Conservation (phyloP, 108 stramenopile species). For the Stephanodiscus minutulus region DNA sequence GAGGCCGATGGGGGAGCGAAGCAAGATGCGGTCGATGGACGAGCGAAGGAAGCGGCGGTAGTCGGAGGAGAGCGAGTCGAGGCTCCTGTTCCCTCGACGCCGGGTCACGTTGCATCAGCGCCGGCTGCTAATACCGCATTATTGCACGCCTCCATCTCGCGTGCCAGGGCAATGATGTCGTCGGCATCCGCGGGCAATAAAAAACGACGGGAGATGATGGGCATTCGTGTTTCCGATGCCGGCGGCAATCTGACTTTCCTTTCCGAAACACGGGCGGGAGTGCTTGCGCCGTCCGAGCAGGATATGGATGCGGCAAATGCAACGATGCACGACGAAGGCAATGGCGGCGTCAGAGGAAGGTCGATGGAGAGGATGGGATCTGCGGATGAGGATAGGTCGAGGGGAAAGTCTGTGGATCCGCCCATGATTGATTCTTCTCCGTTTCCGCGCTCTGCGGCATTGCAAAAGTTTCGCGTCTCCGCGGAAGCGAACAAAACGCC, state of each 20-base stretch:
- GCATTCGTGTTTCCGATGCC: constrained; percentile 7
- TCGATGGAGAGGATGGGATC: neutral
- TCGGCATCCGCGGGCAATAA: constrained; percentile 1
- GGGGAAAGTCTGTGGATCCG: constrained; percentile 5
- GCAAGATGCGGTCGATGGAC: neutral
- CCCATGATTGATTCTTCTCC: neutral
- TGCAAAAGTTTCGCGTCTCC: constrained; percentile 5
- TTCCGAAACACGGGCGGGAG: no score
- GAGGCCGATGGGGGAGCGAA: neutral
- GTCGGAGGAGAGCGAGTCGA: neutral
- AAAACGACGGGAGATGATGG: constrained; percentile 11
- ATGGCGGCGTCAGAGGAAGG: neutral
- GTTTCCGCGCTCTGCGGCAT: neutral
- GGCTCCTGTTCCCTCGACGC: neutral
- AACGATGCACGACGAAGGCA: neutral
- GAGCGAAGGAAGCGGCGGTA: neutral
- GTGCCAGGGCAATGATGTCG: neutral
- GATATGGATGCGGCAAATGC: neutral
- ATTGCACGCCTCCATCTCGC: neutral
- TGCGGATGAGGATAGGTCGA: neutral
- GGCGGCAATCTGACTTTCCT: no score
- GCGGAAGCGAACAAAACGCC: neutral
- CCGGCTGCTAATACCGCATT: neutral
- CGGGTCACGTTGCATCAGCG: neutral
- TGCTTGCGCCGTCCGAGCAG: neutral